Evolutionary conservation across 345 rosid genomes (phyloP).

Genomic region (Arabis alpina): DNA sequence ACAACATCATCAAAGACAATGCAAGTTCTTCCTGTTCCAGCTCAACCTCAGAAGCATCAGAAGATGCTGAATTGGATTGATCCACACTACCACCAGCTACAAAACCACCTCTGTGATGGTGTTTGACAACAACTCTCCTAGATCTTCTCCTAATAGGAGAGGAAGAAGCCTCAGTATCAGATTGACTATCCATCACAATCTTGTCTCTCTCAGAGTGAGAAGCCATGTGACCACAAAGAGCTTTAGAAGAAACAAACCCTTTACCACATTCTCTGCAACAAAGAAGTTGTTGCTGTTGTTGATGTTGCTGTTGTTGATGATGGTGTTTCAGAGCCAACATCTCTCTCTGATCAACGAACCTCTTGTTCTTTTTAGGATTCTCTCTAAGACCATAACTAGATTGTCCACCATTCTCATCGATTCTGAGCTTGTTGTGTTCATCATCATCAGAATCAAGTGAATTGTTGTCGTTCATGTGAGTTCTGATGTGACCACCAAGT

Average conservation of each 20-base stretch:
- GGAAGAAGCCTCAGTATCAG: constrained; percentile 72
- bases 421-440: constrained; percentile 46
- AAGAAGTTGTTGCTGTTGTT: constrained; percentile 43
- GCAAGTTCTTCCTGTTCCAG: constrained; percentile 83
- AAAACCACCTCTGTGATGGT: constrained; percentile 41
- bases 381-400: constrained; percentile 68
- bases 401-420: constrained; percentile 54
- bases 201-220: constrained; percentile 73
- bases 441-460: constrained; percentile 50
- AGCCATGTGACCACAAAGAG: constrained; percentile 96
- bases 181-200: constrained; percentile 59
- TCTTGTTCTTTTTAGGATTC: constrained; percentile 68
- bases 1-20: constrained; percentile 80
- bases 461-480: constrained; percentile 60
- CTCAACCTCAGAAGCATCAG: constrained; percentile 66
- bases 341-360: constrained; percentile 56
- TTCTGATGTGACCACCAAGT: constrained; percentile 88
- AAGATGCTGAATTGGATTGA: constrained; percentile 46
- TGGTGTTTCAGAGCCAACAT: constrained; percentile 29
- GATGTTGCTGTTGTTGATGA: constrained; percentile 25
- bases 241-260: constrained; percentile 79
- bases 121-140: constrained; percentile 50
- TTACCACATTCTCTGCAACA: constrained; percentile 86
- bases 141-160: constrained; percentile 70
- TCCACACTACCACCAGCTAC: constrained; percentile 18